Evolutionary conservation across 2,329 filamentous ascomycete species (phyloP).

Genomic region (Fusarium oligoseptatum): DNA sequence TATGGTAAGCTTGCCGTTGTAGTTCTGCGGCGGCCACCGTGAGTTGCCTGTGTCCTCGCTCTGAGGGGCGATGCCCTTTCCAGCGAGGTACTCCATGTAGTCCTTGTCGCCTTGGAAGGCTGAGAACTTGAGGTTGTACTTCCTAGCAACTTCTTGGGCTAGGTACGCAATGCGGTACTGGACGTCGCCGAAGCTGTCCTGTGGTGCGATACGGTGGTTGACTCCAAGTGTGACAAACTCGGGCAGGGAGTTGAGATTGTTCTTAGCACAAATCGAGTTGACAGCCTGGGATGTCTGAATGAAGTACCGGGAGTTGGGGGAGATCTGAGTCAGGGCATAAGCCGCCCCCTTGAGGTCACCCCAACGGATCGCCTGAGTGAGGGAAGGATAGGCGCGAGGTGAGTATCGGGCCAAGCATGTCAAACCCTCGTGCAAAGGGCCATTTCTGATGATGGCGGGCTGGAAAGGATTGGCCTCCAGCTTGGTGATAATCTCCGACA

Average conservation of each 20-base stretch:
- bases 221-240: conserved; percentile 69
- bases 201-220: conserved; percentile 61
- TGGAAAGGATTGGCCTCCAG: conserved; percentile 70
- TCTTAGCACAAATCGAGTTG: conserved; percentile 70
- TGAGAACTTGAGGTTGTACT: background rate
- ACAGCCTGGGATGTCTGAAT: conserved; percentile 72
- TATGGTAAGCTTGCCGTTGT: background rate
- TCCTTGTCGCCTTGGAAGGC: conserved; percentile 20
- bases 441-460: conserved; percentile 57
- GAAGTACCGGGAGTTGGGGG: conserved; percentile 57
- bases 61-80: background rate
- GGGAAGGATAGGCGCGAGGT: conserved; percentile 59
- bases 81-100: background rate
- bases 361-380: conserved; percentile 49
- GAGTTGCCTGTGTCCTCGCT: background rate
- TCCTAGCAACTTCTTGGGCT: background rate
- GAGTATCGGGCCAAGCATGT: conserved; percentile 69
- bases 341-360: conserved; percentile 48
- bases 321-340: conserved; percentile 30
- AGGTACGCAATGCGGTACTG: background rate
- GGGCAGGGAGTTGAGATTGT: conserved; percentile 75
- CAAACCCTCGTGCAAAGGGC: conserved; percentile 67
- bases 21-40: too few species aligned
- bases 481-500: conserved; percentile 72
- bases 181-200: conserved; percentile 14